These are phyloP conservation scores for Dendryphion nanum DNA, from an alignment of 2,329 filamentous ascomycete genomes.

Conservation along the genomic window DNA sequence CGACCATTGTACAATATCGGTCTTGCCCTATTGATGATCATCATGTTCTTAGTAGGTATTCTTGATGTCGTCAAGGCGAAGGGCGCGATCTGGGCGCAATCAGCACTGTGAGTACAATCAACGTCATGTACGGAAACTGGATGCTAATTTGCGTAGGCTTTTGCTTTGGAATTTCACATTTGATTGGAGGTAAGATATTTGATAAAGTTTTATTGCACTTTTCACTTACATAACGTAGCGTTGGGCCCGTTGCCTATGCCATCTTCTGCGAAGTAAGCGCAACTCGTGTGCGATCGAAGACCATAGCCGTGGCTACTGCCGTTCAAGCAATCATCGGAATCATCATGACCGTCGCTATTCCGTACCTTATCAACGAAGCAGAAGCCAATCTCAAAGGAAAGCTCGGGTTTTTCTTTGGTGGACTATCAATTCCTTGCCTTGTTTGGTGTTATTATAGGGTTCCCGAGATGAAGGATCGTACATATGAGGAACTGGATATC, in stretches of 20 bases:
- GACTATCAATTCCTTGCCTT: slow-evolving; percentile 30
- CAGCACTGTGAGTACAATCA: slow-evolving; percentile 24
- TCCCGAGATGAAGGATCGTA: slow-evolving; percentile 42
- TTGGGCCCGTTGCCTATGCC: slow-evolving; percentile 85
- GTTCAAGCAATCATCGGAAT: slow-evolving; percentile 42
- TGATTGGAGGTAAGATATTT: slow-evolving; percentile 48
- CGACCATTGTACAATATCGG: slow-evolving; percentile 67
- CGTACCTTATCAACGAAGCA: slow-evolving; percentile 44
- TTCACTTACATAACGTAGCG: slow-evolving; percentile 50
- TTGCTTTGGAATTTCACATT: slow-evolving; percentile 62
- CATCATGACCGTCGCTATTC: slow-evolving; percentile 41
- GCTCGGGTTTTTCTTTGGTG: slow-evolving; percentile 44
- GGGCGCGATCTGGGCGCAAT: slow-evolving; percentile 42
- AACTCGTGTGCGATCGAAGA: slow-evolving; percentile 80
- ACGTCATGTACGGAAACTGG: background rate
- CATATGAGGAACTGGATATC: slow-evolving; percentile 44
- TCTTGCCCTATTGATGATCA: slow-evolving; percentile 53
- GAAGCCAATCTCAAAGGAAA: slow-evolving; percentile 41
- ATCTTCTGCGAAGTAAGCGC: slow-evolving; percentile 80
- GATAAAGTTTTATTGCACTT: no score
- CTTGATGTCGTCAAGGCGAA: slow-evolving; percentile 57
- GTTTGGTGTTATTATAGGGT: slow-evolving; percentile 39
- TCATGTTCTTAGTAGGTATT: slow-evolving; percentile 78
- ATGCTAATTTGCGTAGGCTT: background rate
- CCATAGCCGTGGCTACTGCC: slow-evolving; percentile 69